Evolutionary conservation across 2,329 filamentous ascomycete genomes (phyloP).

Genomic region (Fusarium cyanostomum): DNA sequence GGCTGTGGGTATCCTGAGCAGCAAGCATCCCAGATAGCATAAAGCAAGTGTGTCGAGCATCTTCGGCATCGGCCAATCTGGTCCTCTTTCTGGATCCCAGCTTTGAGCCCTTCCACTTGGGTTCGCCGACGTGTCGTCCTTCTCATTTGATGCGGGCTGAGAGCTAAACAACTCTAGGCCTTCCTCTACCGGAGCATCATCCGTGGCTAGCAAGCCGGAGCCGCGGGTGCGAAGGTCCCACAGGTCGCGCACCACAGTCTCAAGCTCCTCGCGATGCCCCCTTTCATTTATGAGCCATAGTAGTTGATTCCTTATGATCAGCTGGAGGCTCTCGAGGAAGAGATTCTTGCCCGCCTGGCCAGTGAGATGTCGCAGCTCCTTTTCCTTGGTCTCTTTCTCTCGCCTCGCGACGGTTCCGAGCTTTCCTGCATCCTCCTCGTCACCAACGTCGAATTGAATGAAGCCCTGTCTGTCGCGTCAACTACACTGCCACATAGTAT

Average conservation of each 20-base stretch:
- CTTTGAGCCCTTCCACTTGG: slow-evolving; percentile 49
- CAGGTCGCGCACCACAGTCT: slow-evolving; percentile 82
- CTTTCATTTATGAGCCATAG: slow-evolving; percentile 75
- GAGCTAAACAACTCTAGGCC: slow-evolving; percentile 53
- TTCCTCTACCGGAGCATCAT: slow-evolving; percentile 39
- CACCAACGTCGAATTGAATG: slow-evolving; percentile 65
- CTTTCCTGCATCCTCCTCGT: slow-evolving; percentile 76
- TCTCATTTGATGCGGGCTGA: slow-evolving; percentile 43
- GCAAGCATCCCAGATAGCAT: slow-evolving; percentile 80
- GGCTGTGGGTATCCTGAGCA: slow-evolving; percentile 80
- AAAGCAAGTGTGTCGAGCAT: slow-evolving; percentile 79
- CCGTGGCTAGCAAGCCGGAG: slow-evolving; percentile 50
- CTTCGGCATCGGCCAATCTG: slow-evolving; percentile 67
- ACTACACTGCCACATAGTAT: neutral
- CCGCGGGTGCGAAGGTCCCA: slow-evolving; percentile 77
- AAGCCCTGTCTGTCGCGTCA: slow-evolving; percentile 54
- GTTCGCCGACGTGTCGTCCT: slow-evolving; percentile 25
- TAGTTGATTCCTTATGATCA: slow-evolving; percentile 84
- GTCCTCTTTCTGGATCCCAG: slow-evolving; percentile 57
- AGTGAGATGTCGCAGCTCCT: slow-evolving; percentile 63
- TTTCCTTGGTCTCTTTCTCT: slow-evolving; percentile 66
- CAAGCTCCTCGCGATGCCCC: slow-evolving; percentile 76
- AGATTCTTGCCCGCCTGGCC: slow-evolving; percentile 78
- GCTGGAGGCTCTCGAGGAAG: slow-evolving; percentile 84
- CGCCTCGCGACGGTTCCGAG: slow-evolving; percentile 64